Evolutionary conservation across 495 filamentous ascomycete genomes (phyloP).

Genomic region (Tuber borchii): DNA sequence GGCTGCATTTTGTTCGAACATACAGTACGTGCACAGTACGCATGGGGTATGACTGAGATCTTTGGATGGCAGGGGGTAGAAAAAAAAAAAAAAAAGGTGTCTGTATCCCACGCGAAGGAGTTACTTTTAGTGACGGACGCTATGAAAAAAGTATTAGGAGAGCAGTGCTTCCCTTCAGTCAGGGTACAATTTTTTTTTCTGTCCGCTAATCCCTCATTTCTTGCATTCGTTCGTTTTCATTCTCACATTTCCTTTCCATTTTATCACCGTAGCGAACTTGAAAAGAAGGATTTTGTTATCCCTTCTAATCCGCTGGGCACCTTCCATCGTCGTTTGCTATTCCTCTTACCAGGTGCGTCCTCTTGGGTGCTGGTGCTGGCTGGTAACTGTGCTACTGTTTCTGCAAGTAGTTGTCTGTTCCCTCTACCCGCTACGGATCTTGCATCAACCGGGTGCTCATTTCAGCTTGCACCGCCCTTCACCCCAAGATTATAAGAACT

Average conservation of each 20-base stretch:
- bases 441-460: not conserved
- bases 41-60: constrained; percentile 3
- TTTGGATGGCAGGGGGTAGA: not conserved
- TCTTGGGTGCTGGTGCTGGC: constrained; percentile 1
- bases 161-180: not conserved
- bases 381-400: constrained; percentile 1
- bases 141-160: not conserved
- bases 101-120: not conserved
- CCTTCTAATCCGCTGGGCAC: not conserved
- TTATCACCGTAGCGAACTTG: not conserved
- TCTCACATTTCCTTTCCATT: not conserved
- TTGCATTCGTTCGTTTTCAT: not conserved
- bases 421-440: constrained; percentile 2
- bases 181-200: not conserved
- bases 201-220: not conserved
- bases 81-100: not conserved
- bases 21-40: constrained; percentile 3
- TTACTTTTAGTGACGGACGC: not conserved
- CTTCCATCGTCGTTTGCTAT: not conserved
- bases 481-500: not conserved
- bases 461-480: constrained; percentile 1
- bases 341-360: not conserved
- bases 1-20: not conserved
- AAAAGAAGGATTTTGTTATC: not conserved
- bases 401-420: not conserved